These are phyloP conservation scores for Dunaliella primolecta DNA, from an alignment of 139 green algal species.

Conservation along the genomic window DNA sequence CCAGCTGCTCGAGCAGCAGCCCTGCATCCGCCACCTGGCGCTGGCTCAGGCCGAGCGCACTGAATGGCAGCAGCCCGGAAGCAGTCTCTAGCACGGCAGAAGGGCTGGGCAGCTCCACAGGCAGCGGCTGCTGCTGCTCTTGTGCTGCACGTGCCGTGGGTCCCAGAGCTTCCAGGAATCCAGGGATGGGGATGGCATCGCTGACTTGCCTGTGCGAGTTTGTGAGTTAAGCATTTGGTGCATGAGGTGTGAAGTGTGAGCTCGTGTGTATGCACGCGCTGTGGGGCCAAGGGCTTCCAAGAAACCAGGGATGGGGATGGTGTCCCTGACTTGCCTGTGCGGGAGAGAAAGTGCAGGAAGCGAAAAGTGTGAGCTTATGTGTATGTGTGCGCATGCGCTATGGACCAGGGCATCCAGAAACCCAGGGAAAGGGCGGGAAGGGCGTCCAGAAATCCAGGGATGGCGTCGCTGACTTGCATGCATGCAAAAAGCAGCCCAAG, in stretches of 20 bases:
- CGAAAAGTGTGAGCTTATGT: slow-evolving; percentile 4
- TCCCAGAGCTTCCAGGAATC: slow-evolving; percentile 44
- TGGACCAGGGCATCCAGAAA: too few relatives aligned
- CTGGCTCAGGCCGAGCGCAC: slow-evolving; percentile 21
- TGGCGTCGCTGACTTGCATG: too few relatives aligned
- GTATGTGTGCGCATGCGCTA: neutral
- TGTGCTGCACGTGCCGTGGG: slow-evolving; percentile 29
- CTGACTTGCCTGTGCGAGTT: slow-evolving; percentile 47
- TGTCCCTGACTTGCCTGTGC: slow-evolving; percentile 57
- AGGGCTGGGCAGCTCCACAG: neutral
- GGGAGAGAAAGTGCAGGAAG: neutral
- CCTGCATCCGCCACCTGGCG: slow-evolving; percentile 24
- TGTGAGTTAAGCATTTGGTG: neutral
- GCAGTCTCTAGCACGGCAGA: slow-evolving; percentile 23
- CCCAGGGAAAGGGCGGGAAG: too few relatives aligned
- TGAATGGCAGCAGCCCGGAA: slow-evolving; percentile 13
- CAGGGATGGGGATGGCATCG: slow-evolving; percentile 65
- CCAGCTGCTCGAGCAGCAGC: slow-evolving; percentile 48
- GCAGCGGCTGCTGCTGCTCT: neutral
- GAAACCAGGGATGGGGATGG: slow-evolving; percentile 62
- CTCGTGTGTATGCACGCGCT: too few relatives aligned
- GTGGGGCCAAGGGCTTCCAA: slow-evolving; percentile 36
- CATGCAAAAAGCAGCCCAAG: too few relatives aligned
- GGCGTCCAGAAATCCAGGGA: too few relatives aligned
- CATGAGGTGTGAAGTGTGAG: slow-evolving; percentile 8